A percentile compares a stretch with the other conserved stretches of the same genome.
Evolutionary conservation across 306 rosid species (phyloP).

Genomic region (Prunus dulcis): DNA sequence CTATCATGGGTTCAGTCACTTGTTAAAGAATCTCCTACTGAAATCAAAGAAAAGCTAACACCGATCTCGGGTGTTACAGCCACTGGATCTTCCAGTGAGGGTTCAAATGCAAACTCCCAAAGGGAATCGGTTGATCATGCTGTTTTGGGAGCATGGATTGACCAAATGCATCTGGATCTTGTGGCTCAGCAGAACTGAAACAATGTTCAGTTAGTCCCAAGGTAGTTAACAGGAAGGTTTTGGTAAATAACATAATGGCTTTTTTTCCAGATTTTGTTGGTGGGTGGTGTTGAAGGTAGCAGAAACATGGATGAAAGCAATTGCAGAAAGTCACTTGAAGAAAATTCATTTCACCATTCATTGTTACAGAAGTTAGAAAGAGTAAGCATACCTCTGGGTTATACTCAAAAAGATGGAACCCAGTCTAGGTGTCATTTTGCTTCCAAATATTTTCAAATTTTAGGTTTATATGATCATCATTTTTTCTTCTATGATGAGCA

Average conservation of each 20-base stretch:
- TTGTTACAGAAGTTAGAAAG: conserved; percentile 27
- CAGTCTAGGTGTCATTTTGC: conserved; percentile 37
- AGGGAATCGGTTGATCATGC: conserved; percentile 55
- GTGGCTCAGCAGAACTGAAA: conserved; percentile 68
- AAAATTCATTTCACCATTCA: conserved; percentile 40
- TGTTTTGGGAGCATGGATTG: conserved; percentile 61
- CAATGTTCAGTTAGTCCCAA: conserved; percentile 21
- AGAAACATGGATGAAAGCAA: conserved; percentile 22
- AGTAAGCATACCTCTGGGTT: conserved; percentile 35
- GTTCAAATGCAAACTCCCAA: conserved; percentile 42
- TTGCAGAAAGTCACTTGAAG: conserved; percentile 21
- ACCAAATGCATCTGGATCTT: conserved; percentile 63
- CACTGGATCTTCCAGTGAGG: conserved; percentile 39
- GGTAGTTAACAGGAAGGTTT: conserved; percentile 42
- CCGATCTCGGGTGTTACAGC: conserved; percentile 36
- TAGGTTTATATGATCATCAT: conserved; percentile 48
- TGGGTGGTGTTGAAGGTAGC: conserved; percentile 18
- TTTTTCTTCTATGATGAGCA: conserved; percentile 40
- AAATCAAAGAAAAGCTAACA: conserved; percentile 55
- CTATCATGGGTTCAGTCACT: conserved; percentile 97
- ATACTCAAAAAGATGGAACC: conserved; percentile 26
- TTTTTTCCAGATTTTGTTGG: conserved; percentile 42
- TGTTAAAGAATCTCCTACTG: conserved; percentile 86
- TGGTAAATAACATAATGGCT: conserved; percentile 40
- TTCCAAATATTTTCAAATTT: conserved; percentile 39